Conservation (phyloP, 257 asterid species). For the Penstemon eatonii region DNA sequence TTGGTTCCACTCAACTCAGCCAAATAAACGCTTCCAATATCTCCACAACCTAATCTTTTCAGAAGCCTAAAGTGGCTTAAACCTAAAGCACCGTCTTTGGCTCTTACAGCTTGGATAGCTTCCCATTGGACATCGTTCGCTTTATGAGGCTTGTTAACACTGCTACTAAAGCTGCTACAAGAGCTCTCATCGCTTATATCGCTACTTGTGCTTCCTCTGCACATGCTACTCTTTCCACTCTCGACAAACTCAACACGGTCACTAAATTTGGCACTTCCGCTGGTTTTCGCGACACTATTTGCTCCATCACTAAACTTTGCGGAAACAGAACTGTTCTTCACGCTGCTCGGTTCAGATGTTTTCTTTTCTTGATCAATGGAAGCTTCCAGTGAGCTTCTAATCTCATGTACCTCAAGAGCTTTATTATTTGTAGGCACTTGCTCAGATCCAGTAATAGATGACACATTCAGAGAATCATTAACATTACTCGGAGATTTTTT, state of each 20-base stretch:
- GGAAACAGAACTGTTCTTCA: conserved; percentile 41
- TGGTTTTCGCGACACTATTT: conserved; percentile 33
- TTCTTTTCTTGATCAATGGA: conserved; percentile 37
- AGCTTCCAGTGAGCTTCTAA: conserved; percentile 26
- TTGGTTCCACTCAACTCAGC: conserved; percentile 53
- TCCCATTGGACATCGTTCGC: conserved; percentile 52
- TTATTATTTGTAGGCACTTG: conserved; percentile 30
- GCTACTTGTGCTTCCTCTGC: conserved; percentile 50
- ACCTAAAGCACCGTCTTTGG: conserved; percentile 45
- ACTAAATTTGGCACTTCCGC: conserved; percentile 38
- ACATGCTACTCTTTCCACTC: conserved; percentile 49
- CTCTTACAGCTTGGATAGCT: conserved; percentile 47
- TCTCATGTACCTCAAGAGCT: conserved; percentile 29
- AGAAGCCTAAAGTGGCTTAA: conserved; percentile 54
- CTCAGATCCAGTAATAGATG: conserved; percentile 30
- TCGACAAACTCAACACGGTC: conserved; percentile 33
- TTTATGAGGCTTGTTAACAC: conserved; percentile 56
- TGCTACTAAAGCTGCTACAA: conserved; percentile 57
- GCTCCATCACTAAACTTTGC: conserved; percentile 42
- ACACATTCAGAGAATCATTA: conserved; percentile 7
- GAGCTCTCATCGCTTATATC: conserved; percentile 55
- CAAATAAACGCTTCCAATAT: conserved; percentile 58
- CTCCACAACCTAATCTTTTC: conserved; percentile 58
- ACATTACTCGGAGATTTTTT: conserved; percentile 18
- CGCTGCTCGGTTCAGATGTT: conserved; percentile 35